Evolutionary conservation across 164 flowering plant genomes (phyloP), one percentile per base, ranked within the genome.

Genomic region (Dillenia turbinata): DNA sequence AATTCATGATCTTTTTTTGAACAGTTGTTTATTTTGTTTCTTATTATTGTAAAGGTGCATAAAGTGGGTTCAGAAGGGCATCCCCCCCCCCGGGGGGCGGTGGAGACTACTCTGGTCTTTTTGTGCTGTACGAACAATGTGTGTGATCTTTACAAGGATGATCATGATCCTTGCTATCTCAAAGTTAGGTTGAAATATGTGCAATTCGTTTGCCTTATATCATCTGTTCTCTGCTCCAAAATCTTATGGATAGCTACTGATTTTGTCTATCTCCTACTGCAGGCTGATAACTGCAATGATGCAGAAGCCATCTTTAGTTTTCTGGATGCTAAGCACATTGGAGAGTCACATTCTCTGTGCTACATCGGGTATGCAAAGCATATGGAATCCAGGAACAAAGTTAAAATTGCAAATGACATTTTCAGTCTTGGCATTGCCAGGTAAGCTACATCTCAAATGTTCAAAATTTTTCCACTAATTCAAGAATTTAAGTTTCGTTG

Each of bases 161-260:
- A 94, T 75, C 81, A 91, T 66, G 97, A 94, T 75, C 81, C 80
- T 7, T 93, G 97, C 12, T 94, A 91, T 73, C 79, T 94, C 12
- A 91, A 86, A 83, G 86, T 94, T 46, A 91, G 98, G 98, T 60
- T 94, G 72, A 95, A 91, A 85, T 94, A 94, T 81, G 98, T 94
- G 56, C 13, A 96, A 77, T 59, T 10, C 10, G 14, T 70, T 17
- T 15, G 46, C 49, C 9, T 49, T n/a, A 12, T n/a, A 44, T 49
- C 58, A 50, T 9, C n/a, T 49, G 33, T 15, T 59, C 8, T 63
- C 11, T 50, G 49, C 11, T 22, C 10, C 16, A 49, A 26, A 16
- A 44, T 50, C 16, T 12, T 13, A 5, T 33, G 57, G 55, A 45
- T 57, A 12, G 14, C 50, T 26, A 10, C 15, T 44, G 12, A 19